phyloP scores from a whole-genome alignment of 495 filamentous ascomycete genomes.

The Lasiosphaeria miniovina region DNA sequence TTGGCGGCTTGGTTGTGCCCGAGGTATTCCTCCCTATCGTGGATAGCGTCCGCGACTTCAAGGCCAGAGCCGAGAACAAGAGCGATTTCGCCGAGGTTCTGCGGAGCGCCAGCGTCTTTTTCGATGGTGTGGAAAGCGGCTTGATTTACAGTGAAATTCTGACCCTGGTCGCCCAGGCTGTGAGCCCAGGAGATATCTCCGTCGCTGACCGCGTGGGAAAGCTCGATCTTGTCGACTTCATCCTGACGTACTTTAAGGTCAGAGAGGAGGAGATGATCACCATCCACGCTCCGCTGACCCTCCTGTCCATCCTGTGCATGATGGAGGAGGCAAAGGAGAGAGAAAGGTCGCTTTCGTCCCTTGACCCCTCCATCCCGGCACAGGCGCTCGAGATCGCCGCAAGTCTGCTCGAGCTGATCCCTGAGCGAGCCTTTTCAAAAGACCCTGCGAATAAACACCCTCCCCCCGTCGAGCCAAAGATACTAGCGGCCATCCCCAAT shows the following conservation, averaged over 20 bases:
- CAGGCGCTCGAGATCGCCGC: conserved; percentile 52
- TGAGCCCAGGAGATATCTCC: conserved; percentile 45
- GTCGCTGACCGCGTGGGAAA: conserved; percentile 49
- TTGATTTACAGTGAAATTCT: conserved; percentile 86
- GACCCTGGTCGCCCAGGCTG: conserved; percentile 53
- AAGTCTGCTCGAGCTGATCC: conserved; percentile 62
- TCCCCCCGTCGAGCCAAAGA: conserved; percentile 24
- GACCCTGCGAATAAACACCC: conserved; percentile 24
- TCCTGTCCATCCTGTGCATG: conserved; percentile 64
- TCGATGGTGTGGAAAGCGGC: conserved; percentile 92
- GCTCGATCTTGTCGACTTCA: conserved; percentile 74
- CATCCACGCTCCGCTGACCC: conserved; percentile 74
- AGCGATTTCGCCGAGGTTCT: conserved; percentile 80
- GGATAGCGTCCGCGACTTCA: conserved; percentile 69
- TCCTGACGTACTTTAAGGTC: conserved; percentile 85
- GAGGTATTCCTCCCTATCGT: conserved; percentile 86
- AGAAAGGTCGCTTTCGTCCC: conserved; percentile 10
- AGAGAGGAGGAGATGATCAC: conserved; percentile 94
- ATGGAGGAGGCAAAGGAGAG: conserved; percentile 43
- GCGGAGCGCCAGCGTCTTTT: conserved; percentile 89
- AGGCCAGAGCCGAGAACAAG: conserved; percentile 54
- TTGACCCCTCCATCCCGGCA: conserved; percentile 20
- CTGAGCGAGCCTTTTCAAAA: conserved; percentile 65
- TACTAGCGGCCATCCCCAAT: conserved; percentile 35
- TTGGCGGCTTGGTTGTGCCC: conserved; percentile 83